Evolutionary conservation across 306 rosid species (phyloP).

Genomic region (Fragaria nilgerrensis): DNA sequence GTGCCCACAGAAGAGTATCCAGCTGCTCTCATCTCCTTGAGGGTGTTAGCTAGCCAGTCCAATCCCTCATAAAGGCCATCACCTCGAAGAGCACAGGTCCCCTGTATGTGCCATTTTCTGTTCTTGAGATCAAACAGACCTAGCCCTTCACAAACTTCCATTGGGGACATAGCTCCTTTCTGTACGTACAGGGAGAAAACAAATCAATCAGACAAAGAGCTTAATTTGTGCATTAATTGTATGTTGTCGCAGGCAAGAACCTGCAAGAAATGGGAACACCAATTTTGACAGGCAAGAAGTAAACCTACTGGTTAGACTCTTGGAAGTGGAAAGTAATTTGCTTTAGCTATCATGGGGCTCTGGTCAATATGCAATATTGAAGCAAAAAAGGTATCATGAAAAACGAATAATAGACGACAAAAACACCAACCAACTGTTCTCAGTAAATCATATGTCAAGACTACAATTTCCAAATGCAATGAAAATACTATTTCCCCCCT

Average conservation of each 20-base stretch:
- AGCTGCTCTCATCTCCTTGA: conserved; percentile 81
- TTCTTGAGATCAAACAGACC: conserved; percentile 87
- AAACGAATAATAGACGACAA: neutral
- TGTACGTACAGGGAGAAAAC: conserved; percentile 14
- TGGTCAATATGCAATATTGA: neutral
- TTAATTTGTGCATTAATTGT: neutral
- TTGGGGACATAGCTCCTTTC: conserved; percentile 94
- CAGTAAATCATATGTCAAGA: neutral
- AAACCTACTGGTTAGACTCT: neutral
- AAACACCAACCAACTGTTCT: neutral
- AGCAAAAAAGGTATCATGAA: neutral
- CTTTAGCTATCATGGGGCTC: neutral
- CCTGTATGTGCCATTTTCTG: conserved; percentile 98
- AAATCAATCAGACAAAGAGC: conserved; percentile 1
- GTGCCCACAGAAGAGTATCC: conserved; percentile 78
- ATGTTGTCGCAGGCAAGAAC: neutral
- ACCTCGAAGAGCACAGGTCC: conserved; percentile 82
- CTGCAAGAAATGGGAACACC: neutral
- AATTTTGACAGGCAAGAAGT: neutral
- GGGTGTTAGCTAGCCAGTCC: conserved; percentile 91
- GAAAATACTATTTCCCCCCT: neutral
- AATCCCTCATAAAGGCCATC: conserved; percentile 97
- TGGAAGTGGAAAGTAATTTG: neutral
- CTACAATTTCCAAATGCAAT: neutral
- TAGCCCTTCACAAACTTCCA: conserved; percentile 94